Conservation (phyloP, 148 eudicot genomes). For the Amaranthus cruentus region DNA sequence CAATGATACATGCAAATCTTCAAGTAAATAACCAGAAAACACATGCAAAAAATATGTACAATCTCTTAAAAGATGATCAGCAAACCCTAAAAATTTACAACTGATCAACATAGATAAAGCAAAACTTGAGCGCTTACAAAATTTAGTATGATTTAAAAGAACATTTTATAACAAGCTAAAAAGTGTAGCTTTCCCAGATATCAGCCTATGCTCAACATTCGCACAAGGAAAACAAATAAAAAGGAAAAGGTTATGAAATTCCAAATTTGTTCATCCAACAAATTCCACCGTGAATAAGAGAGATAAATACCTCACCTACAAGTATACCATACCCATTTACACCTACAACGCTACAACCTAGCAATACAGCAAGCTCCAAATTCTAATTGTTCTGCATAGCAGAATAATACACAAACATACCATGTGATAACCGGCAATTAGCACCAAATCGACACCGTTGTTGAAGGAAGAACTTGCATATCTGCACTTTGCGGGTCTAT, state of each 20-base stretch:
- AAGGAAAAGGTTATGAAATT: background rate
- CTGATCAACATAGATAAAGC: background rate
- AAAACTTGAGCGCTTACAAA: background rate
- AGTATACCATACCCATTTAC: conserved; percentile 5
- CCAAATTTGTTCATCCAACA: background rate
- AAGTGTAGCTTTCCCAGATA: background rate
- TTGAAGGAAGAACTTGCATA: conserved; percentile 98
- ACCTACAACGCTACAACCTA: background rate
- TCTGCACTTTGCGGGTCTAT: conserved; percentile 85
- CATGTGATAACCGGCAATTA: conserved; percentile 98
- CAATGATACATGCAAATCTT: background rate
- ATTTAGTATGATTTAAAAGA: background rate
- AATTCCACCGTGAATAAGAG: background rate
- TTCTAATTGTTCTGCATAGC: conserved; percentile 26
- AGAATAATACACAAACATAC: conserved; percentile 61
- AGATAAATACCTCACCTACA: background rate
- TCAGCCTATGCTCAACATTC: background rate
- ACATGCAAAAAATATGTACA: background rate
- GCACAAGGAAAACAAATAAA: background rate
- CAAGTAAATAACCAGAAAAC: background rate
- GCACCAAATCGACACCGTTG: conserved; percentile 97
- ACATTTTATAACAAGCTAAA: conserved; percentile 2
- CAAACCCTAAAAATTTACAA: background rate
- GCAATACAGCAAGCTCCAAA: conserved; percentile 16
- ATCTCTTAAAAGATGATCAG: background rate